Evolutionary conservation across 1,139 yeast species (phyloP).

Genomic region (Candida pseudocylindracea): DNA sequence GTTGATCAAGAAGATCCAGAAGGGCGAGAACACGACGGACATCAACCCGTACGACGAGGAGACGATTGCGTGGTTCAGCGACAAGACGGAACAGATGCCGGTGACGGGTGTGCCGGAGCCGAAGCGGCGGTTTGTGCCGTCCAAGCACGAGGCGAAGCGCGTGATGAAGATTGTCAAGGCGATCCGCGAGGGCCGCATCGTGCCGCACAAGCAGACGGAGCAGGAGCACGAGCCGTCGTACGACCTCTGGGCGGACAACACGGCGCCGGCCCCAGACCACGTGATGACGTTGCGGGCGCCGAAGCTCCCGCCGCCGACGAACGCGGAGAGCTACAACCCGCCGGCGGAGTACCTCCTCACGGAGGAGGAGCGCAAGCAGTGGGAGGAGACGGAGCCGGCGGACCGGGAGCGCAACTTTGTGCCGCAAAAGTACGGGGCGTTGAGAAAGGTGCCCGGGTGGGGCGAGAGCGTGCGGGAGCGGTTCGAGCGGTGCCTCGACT

Average conservation of each 20-base stretch:
- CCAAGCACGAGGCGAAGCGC: constrained; percentile 89
- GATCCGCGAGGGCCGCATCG: constrained; percentile 84
- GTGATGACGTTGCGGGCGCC: constrained; percentile 91
- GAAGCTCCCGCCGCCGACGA: constrained; percentile 84
- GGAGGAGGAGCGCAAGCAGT: constrained; percentile 53
- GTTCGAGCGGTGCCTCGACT: constrained; percentile 83
- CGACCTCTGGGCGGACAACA: constrained; percentile 71
- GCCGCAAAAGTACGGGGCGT: constrained; percentile 63
- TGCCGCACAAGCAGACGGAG: constrained; percentile 29
- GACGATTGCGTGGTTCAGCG: constrained; percentile 86
- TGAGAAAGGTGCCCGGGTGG: constrained; percentile 90
- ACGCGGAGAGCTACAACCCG: constrained; percentile 93
- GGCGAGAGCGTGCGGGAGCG: constrained; percentile 68
- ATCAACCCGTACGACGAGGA: constrained; percentile 75
- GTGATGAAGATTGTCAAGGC: constrained; percentile 94
- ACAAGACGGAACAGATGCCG: constrained; percentile 76
- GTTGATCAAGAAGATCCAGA: constrained; percentile 66
- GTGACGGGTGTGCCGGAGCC: constrained; percentile 90
- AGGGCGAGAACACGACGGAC: constrained; percentile 64
- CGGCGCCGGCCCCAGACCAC: constrained; percentile 31
- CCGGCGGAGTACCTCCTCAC: constrained; percentile 82
- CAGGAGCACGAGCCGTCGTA: constrained; percentile 29
- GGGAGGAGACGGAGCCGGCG: constrained; percentile 51
- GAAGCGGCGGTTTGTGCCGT: constrained; percentile 87
- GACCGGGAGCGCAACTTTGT: constrained; percentile 65